Base-by-base conservation (phyloP, 768 basidiomycete genomes). In the Trametes maxima region DNA sequence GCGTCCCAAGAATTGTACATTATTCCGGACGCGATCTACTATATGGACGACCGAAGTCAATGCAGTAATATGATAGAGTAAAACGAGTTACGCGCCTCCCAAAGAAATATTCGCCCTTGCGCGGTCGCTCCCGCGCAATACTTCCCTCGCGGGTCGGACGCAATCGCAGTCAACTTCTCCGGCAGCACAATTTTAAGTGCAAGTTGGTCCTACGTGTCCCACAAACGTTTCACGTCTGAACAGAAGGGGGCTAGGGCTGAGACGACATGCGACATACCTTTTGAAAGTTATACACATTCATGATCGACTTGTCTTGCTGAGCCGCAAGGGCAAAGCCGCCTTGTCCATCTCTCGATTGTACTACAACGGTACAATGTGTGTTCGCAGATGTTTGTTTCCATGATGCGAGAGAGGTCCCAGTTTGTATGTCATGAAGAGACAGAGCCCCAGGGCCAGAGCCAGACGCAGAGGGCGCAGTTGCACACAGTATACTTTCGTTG, bases 241-340 rank as follows among this genome's bases (percentile, higher is more conserved):
- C 17, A 45, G 22, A 24, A 54, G 36, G n/a, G 21, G 11, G 35
- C 6, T 1, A 19, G 21, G 11, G 35, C 6, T 1, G 28, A 8
- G 8, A 33, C 28, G 28, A 22, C 54, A 40, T 36, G 39, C 59
- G 21, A 69, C 76, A 57, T 63, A 91, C 96, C 80, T 94, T 95
- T 81, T 98, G 94, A 74, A 94, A 98, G 65, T 85, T 88, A 75
- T 96, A 98, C 17, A 95, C 88, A 69, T 96, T 89, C 65, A 97
- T 69, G 44, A 96, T 82, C 0, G 92, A 86, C 73, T 97, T 97
- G 60, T 95, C 93, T 48, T 87, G 85, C 71, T 97, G 95, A 1
- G 88, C 86, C 28, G 92, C 87, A 21, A 97, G 80, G 54, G 97
- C 80, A 60, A 94, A 80, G 0, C 95, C 95, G 22, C 96, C 97